phyloP scores from a whole-genome alignment of 441 rosid species.

The Jatropha podagrica region DNA sequence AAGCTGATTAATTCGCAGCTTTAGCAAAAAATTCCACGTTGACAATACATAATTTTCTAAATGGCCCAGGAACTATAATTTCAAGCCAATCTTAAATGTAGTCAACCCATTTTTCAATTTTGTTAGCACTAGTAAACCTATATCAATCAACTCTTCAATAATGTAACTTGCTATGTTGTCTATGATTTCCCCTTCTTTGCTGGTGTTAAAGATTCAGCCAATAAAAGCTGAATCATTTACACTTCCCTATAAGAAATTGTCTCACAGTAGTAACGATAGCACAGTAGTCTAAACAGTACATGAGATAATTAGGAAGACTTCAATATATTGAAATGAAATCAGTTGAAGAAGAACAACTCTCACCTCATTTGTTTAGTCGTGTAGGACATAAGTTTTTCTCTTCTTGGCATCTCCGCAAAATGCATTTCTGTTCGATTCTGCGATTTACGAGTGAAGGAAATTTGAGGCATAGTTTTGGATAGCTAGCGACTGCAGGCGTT shows the following conservation, averaged over 20 bases:
- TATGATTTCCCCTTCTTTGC: conserved; percentile 16
- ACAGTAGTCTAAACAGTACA: too few relatives aligned
- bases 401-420: too few relatives aligned
- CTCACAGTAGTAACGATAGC: background rate
- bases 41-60: background rate
- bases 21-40: conserved; percentile 8
- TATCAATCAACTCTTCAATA: conserved; percentile 4
- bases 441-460: too few relatives aligned
- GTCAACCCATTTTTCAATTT: too few relatives aligned
- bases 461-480: too few relatives aligned
- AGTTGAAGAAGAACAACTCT: too few relatives aligned
- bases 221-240: conserved; percentile 16
- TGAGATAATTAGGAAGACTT: too few relatives aligned
- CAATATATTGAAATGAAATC: too few relatives aligned
- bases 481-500: too few relatives aligned
- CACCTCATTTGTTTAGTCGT: too few relatives aligned
- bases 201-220: conserved; percentile 10
- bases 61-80: background rate
- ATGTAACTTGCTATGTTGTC: conserved; percentile 12
- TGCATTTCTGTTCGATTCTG: too few relatives aligned
- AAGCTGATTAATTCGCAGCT: background rate
- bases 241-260: background rate
- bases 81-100: background rate
- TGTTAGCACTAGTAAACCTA: background rate
- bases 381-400: too few relatives aligned